phyloP scores from a whole-genome alignment of 2,329 filamentous ascomycete genomes.

The Penicillium sp. region DNA sequence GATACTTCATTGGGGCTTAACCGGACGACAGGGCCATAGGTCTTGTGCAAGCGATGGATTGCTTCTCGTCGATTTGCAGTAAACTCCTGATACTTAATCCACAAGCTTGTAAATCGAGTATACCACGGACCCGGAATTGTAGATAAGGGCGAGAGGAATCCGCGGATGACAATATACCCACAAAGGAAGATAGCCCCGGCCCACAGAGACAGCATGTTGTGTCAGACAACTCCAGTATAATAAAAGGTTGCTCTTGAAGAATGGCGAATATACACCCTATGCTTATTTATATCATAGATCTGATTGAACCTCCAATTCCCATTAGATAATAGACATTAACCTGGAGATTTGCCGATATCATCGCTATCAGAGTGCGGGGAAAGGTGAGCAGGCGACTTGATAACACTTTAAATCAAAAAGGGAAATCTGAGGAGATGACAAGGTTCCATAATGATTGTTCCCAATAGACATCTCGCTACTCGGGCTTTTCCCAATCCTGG shows the following conservation, averaged over 20 bases:
- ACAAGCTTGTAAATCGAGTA: constrained; percentile 28
- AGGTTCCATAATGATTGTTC: not conserved
- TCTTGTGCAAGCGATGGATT: constrained; percentile 28
- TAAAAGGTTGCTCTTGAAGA: not conserved
- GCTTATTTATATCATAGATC: constrained; percentile 7
- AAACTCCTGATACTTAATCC: constrained; percentile 34
- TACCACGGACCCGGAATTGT: constrained; percentile 32
- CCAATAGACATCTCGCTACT: not conserved
- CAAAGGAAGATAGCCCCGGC: constrained; percentile 6
- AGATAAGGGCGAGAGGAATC: constrained; percentile 16
- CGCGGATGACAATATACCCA: constrained; percentile 10
- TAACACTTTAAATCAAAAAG: constrained; percentile 10
- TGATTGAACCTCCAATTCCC: not conserved
- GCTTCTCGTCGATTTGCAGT: constrained; percentile 27
- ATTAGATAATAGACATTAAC: constrained; percentile 8
- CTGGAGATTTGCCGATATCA: constrained; percentile 5
- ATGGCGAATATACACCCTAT: not conserved
- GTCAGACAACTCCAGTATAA: not conserved
- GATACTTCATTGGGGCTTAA: constrained; percentile 33
- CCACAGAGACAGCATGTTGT: constrained; percentile 20
- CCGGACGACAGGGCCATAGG: constrained; percentile 30
- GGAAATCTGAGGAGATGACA: constrained; percentile 17
- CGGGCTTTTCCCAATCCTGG: not conserved
- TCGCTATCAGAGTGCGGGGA: constrained; percentile 16
- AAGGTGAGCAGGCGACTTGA: constrained; percentile 5